phyloP scores from a whole-genome alignment of 805 yeast species.

The Danielozyma ontarioensis region DNA sequence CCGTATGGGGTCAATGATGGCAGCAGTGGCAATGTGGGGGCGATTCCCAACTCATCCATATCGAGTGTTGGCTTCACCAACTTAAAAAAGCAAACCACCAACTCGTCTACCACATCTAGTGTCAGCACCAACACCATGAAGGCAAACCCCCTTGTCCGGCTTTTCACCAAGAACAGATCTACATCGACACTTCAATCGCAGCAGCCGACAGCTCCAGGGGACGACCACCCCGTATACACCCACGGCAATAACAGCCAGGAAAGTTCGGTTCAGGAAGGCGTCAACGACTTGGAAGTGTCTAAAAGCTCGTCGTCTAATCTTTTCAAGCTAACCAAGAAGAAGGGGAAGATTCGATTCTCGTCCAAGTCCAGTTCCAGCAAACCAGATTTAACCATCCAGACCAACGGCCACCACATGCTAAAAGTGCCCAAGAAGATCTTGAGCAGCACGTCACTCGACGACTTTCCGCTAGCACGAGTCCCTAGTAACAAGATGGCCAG shows the following conservation, averaged over 20 bases:
- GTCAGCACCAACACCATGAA: conserved; percentile 17
- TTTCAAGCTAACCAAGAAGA: conserved; percentile 7
- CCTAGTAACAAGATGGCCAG: not conserved
- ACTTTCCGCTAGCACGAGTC: not conserved
- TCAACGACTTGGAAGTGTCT: conserved; percentile 1
- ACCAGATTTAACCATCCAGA: conserved; percentile 30
- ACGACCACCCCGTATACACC: conserved; percentile 4
- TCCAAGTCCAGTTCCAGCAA: conserved; percentile 7
- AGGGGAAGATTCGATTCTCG: conserved; percentile 7
- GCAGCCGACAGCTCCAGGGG: conserved; percentile 4
- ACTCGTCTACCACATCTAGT: conserved; percentile 19
- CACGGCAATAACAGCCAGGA: conserved; percentile 2
- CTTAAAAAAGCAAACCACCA: conserved; percentile 25
- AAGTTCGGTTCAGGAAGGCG: conserved; percentile 9
- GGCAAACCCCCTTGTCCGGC: conserved; percentile 23
- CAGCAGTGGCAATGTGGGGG: too few species aligned
- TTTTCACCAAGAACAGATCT: conserved; percentile 27
- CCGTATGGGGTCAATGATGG: too few species aligned
- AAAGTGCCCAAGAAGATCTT: conserved; percentile 20
- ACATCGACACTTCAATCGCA: conserved; percentile 9
- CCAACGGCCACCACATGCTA: conserved; percentile 20
- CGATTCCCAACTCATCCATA: too few species aligned
- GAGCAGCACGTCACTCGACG: too few species aligned
- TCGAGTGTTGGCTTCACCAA: conserved; percentile 16
- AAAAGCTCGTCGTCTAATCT: conserved; percentile 3